Percentiles rank a stretch among this genome's conserved stretches.
Evolutionary conservation across 2,329 filamentous ascomycete species (phyloP).

Genomic region (Pyrenophora seminiperda): DNA sequence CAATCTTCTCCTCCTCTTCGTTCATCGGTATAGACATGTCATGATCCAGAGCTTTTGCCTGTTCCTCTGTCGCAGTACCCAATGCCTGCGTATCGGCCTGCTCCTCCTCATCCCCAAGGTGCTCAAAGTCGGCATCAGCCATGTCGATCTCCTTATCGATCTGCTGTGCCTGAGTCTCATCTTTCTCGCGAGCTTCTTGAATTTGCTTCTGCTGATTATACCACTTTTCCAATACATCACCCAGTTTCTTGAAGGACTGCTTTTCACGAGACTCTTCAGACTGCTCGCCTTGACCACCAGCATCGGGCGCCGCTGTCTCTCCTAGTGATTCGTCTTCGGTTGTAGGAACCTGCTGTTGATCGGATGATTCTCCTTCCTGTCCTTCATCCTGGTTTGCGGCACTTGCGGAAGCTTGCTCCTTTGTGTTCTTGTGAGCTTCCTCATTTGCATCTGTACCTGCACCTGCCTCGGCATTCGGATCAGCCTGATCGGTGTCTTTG

Average conservation of each 20-base stretch:
- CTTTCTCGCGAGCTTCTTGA: conserved; percentile 51
- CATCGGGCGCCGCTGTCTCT: conserved; percentile 43
- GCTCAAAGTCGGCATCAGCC: conserved; percentile 85
- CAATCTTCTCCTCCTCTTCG: conserved; percentile 51
- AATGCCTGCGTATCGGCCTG: conserved; percentile 89
- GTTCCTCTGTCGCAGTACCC: conserved; percentile 84
- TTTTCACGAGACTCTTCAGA: conserved; percentile 52
- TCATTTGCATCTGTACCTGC: conserved; percentile 69
- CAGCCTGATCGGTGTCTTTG: conserved; percentile 57
- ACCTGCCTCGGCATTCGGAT: conserved; percentile 63
- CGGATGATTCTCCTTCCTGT: conserved; percentile 66
- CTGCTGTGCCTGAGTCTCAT: conserved; percentile 57
- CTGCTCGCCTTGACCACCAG: conserved; percentile 45
- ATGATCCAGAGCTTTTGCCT: conserved; percentile 83
- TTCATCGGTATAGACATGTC: conserved; percentile 81
- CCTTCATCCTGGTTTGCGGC: conserved; percentile 68
- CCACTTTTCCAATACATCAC: conserved; percentile 90
- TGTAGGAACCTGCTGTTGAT: conserved; percentile 66
- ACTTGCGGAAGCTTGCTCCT: conserved; percentile 62
- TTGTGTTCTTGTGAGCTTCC: conserved; percentile 57
- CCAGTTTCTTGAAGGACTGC: conserved; percentile 91
- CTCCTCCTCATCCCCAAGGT: conserved; percentile 82
- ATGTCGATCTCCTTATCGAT: conserved; percentile 69
- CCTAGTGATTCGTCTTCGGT: conserved; percentile 64
- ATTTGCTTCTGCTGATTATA: conserved; percentile 89